Percentiles rank a stretch among this genome's conserved stretches.
Evolutionary conservation across 139 green algal species (phyloP).

Genomic region (Asterochloris sp.): DNA sequence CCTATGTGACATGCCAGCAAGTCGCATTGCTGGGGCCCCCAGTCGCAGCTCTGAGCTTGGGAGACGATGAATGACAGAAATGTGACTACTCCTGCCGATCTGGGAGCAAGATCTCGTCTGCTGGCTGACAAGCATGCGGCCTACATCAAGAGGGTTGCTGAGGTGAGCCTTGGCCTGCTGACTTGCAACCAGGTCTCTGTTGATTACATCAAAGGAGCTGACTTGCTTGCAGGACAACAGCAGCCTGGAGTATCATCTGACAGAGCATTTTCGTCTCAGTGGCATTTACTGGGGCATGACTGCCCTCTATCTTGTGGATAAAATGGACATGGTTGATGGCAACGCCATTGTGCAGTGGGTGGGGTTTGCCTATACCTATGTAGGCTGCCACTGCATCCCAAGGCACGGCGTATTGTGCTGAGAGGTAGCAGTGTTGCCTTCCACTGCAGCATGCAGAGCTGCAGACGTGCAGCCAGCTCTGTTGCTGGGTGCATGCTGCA

Average conservation of each 20-base stretch:
- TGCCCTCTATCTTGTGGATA: constrained; percentile 75
- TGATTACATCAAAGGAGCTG: background rate
- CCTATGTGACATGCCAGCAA: too few species aligned
- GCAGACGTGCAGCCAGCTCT: background rate
- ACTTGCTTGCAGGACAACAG: constrained; percentile 33
- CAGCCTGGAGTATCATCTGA: constrained; percentile 74
- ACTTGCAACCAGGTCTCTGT: too few species aligned
- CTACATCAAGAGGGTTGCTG: constrained; percentile 70
- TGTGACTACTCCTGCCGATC: constrained; percentile 20
- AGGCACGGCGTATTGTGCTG: too few species aligned
- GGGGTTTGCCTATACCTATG: background rate
- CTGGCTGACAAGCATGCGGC: constrained; percentile 71
- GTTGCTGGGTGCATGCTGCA: background rate
- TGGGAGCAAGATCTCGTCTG: constrained; percentile 36
- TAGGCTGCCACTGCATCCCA: too few species aligned
- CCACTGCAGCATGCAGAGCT: too few species aligned
- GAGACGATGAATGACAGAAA: too few species aligned
- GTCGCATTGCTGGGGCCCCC: too few species aligned
- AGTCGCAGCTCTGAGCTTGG: too few species aligned
- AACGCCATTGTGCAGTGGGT: constrained; percentile 25
- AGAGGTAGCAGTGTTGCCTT: too few species aligned
- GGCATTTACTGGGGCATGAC: constrained; percentile 98
- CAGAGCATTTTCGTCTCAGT: constrained; percentile 96
- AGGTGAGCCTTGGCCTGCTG: constrained; percentile 41
- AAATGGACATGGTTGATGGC: constrained; percentile 63